Percentiles rank a stretch among this genome's conserved stretches.
These are phyloP conservation scores for Eimeria acervulina DNA, from an alignment of 169 alveolate species.

Conservation along the genomic window DNA sequence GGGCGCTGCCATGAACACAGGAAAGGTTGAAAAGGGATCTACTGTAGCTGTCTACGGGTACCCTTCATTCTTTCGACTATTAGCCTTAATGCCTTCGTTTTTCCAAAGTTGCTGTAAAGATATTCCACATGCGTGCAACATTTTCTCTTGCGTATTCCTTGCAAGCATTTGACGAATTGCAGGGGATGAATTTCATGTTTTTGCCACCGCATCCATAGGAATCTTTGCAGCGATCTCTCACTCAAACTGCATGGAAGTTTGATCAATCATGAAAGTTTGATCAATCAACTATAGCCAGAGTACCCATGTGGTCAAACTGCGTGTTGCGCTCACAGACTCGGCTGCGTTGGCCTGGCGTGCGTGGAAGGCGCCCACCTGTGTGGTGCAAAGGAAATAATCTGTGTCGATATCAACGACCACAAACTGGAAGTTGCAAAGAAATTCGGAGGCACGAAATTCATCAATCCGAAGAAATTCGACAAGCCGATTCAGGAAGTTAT, in stretches of 20 bases:
- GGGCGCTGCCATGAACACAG: constrained; percentile 91
- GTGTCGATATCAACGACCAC: constrained; percentile 87
- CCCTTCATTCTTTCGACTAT: background rate
- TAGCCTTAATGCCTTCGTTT: background rate
- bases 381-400: constrained; percentile 90
- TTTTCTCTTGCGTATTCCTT: background rate
- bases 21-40: constrained; percentile 88
- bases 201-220: background rate
- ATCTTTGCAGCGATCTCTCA: background rate
- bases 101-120: background rate
- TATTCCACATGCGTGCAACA: background rate
- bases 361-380: constrained; percentile 90
- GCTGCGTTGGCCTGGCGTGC: constrained; percentile 95
- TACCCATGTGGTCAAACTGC: background rate
- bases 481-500: constrained; percentile 86
- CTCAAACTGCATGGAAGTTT: background rate
- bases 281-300: no score
- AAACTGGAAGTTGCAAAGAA: constrained; percentile 88
- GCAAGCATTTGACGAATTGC: background rate
- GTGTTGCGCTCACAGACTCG: constrained; percentile 83
- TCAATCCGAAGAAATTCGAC: constrained; percentile 82
- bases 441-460: constrained; percentile 89
- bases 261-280: background rate
- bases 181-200: background rate
- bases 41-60: constrained; percentile 90